A percentile compares a stretch with the other conserved stretches of the same genome.
Conservation (phyloP, 2,329 filamentous ascomycete species). For the Ramularia collo-cygni region DNA sequence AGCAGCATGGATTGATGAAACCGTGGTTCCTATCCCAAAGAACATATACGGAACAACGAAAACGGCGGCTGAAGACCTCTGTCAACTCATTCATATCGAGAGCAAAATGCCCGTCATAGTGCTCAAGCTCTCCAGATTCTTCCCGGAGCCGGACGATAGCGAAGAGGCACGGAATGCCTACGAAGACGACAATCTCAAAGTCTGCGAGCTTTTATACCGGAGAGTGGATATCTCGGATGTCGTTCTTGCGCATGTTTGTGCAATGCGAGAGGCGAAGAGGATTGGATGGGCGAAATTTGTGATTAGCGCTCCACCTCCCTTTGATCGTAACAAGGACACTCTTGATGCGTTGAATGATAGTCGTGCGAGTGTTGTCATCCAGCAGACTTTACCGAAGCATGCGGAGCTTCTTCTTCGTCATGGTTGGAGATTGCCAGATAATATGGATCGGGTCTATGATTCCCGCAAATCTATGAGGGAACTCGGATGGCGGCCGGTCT, state of each 20-base stretch:
- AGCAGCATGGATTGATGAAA: constrained; percentile 19
- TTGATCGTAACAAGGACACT: constrained; percentile 3
- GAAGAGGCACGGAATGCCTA: constrained; percentile 8
- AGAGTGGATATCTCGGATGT: constrained; percentile 13
- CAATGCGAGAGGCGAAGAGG: constrained; percentile 10
- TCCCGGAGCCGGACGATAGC: constrained; percentile 14
- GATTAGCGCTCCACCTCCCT: constrained; percentile 17
- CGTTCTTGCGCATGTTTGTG: constrained; percentile 13
- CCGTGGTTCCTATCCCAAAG: constrained; percentile 16
- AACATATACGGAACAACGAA: constrained; percentile 40
- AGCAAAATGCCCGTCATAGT: constrained; percentile 37
- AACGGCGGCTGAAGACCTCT: constrained; percentile 44
- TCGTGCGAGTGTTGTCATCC: constrained; percentile 3
- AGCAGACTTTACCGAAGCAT: constrained; percentile 3
- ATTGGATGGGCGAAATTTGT: constrained; percentile 15
- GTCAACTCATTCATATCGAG: constrained; percentile 37
- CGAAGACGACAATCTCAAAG: constrained; percentile 16
- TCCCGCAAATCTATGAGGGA: constrained; percentile 10
- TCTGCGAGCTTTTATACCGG: constrained; percentile 17
- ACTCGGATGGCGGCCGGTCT: constrained; percentile 12
- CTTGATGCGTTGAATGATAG: constrained; percentile 6
- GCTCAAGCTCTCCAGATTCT: constrained; percentile 45
- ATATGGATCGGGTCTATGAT: constrained; percentile 15
- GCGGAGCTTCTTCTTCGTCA: constrained; percentile 8
- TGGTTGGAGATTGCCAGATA: constrained; percentile 13